Base-by-base conservation (phyloP, 352 stramenopile genomes). In the Phytophthora pseudosyringae region DNA sequence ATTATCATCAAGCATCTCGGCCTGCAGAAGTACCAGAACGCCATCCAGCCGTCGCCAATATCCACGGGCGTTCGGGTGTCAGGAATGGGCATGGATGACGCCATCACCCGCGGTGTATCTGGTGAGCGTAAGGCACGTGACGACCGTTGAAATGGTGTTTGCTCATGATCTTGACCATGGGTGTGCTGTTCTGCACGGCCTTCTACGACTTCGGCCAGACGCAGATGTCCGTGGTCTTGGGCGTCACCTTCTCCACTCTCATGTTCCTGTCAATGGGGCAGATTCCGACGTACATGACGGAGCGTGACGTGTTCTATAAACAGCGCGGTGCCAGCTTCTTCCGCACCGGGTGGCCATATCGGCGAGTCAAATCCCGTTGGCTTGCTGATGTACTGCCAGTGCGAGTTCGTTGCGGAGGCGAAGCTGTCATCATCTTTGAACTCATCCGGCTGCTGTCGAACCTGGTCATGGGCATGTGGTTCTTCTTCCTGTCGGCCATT, bases 251-350 rank as follows among this genome's bases (percentile, higher is more conserved):
- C 59, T 76, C 88, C 31, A 73, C 63, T 33, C 73, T 88, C 29
- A 81, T 97, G 62, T 95, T 93, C 59, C 63, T 91, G 4, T 81
- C 75, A 11, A 62, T 97, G 43, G 83, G 85, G 3, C 76, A 88
- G 52, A 60, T 97, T 26, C 73, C 83, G 18, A 77, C 75, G 33
- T 86, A 94, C 45, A 82, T 95, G 60, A 69, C 77, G 3, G 69
- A 73, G 28, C 78, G 76, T n/a, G 73, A 62, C 1, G 57, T 89
- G 11, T 96, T 91, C 69, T 94, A 95, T 75, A 94, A 93, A 56
- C 88, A 96, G 33, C 71, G 74, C 0, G 80, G 87, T n/a, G 71
- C 76, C 32, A 94, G 94, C 62, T 68, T 94, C 62, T 94, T 84
- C 52, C 79, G 81, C 0, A 79, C 88, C 9, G 78, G 71, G 1